Evolutionary conservation across 2,329 filamentous ascomycete genomes (phyloP).

Genomic region (Verticillium klebahnii): DNA sequence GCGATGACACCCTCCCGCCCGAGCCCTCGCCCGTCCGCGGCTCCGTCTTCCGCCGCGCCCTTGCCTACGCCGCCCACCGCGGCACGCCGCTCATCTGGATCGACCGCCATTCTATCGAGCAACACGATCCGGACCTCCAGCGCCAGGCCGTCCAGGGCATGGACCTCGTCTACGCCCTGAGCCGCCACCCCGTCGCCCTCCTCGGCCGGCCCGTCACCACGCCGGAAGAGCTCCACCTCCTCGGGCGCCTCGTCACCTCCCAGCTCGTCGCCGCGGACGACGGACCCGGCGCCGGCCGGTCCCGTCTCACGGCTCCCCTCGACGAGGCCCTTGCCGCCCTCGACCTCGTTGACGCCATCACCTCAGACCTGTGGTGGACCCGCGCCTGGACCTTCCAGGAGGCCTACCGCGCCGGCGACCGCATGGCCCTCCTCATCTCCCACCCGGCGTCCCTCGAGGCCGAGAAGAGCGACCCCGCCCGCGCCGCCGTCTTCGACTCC

Average conservation of each 20-base stretch:
- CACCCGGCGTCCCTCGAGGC: neutral
- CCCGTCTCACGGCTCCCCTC: too few species aligned
- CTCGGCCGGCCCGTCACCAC: neutral
- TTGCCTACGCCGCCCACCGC: too few species aligned
- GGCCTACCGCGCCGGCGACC: neutral
- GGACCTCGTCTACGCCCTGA: conserved; percentile 2
- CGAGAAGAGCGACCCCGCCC: neutral
- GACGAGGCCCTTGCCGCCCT: neutral
- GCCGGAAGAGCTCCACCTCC: neutral
- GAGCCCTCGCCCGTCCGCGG: too few species aligned
- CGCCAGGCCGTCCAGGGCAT: neutral
- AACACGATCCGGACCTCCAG: neutral
- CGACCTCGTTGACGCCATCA: neutral
- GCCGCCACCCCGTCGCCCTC: neutral
- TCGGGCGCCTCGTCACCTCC: neutral
- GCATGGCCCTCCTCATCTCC: neutral
- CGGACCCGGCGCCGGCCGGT: too few species aligned
- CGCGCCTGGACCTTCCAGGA: conserved; percentile 2
- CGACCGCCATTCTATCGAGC: neutral
- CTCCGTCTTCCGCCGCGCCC: too few species aligned
- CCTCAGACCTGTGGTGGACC: neutral
- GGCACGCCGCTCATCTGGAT: neutral
- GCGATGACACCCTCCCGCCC: too few species aligned
- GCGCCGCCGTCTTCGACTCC: neutral
- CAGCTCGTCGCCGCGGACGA: too few species aligned